Conservation (phyloP, 768 basidiomycete genomes). For the Lactarius psammicola region DNA sequence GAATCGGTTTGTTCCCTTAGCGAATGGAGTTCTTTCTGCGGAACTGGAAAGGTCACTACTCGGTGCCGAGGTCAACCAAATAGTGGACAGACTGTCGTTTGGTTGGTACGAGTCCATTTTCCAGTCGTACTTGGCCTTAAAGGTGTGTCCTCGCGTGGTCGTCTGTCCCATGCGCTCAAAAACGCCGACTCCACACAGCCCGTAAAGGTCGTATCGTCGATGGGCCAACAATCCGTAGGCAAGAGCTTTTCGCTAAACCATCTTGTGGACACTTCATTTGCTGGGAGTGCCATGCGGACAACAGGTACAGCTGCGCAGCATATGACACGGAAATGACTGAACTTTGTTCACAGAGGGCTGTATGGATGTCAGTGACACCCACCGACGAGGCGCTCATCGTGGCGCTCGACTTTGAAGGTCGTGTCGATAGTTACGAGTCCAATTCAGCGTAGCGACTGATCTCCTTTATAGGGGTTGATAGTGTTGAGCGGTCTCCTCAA, state of each 20-base stretch:
- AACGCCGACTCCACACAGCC: conserved; percentile 39
- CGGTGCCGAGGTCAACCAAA: conserved; percentile 55
- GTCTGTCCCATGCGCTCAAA: not conserved
- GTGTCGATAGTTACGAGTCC: not conserved
- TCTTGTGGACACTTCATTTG: conserved; percentile 61
- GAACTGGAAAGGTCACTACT: conserved; percentile 52
- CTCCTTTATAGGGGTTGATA: conserved; percentile 51
- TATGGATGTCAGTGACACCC: conserved; percentile 68
- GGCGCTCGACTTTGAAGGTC: conserved; percentile 64
- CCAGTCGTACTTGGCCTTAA: conserved; percentile 59
- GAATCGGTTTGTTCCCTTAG: conserved; percentile 60
- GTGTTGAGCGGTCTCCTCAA: conserved; percentile 61
- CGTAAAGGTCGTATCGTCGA: conserved; percentile 63
- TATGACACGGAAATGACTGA: not conserved
- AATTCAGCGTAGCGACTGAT: conserved; percentile 24
- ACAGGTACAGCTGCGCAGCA: conserved; percentile 38
- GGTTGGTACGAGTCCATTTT: conserved; percentile 69
- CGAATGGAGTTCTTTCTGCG: conserved; percentile 52
- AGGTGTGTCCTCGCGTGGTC: conserved; percentile 36
- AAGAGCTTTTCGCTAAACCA: conserved; percentile 61
- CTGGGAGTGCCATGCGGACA: conserved; percentile 62
- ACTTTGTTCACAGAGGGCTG: conserved; percentile 43
- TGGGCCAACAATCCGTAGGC: conserved; percentile 68
- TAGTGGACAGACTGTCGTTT: conserved; percentile 54
- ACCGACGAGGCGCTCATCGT: conserved; percentile 54